Evolutionary conservation across 768 basidiomycete genomes (phyloP).

Genomic region (Xerocomellus chrysenteron): DNA sequence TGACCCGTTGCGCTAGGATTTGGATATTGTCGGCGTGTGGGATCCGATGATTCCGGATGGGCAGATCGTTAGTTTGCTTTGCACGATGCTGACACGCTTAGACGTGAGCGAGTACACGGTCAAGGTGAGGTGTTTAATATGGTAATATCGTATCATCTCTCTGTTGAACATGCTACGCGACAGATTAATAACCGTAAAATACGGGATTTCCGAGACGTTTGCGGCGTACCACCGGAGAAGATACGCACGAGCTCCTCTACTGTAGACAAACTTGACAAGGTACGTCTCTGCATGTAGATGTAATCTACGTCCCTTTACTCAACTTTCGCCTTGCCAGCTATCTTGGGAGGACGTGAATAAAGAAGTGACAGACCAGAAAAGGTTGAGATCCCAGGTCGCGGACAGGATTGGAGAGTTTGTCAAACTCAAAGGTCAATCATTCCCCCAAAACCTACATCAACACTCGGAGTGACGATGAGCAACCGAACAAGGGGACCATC

Average conservation of each 20-base stretch:
- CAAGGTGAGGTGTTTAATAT: slow-evolving; percentile 56
- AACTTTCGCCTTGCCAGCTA: slow-evolving; percentile 41
- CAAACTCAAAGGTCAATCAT: slow-evolving; percentile 75
- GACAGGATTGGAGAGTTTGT: slow-evolving; percentile 98
- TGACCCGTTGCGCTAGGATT: slow-evolving; percentile 56
- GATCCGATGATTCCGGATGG: slow-evolving; percentile 98
- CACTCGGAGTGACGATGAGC: background rate
- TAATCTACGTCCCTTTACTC: background rate
- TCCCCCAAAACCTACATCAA: background rate
- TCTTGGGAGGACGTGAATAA: slow-evolving; percentile 91
- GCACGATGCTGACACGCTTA: slow-evolving; percentile 75
- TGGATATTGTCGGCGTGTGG: slow-evolving; percentile 90
- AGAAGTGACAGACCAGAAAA: slow-evolving; percentile 97
- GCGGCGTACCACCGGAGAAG: slow-evolving; percentile 89
- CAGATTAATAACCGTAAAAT: slow-evolving; percentile 96
- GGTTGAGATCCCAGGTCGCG: slow-evolving; percentile 73
- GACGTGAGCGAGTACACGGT: slow-evolving; percentile 94
- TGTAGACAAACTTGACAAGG: slow-evolving; percentile 98
- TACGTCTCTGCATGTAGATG: slow-evolving; percentile 26
- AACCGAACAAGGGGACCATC: slow-evolving; percentile 62
- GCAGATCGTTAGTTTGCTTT: slow-evolving; percentile 80
- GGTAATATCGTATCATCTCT: background rate
- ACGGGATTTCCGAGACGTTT: slow-evolving; percentile 88
- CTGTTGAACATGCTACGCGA: background rate
- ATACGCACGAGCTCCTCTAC: slow-evolving; percentile 92